Percentiles rank a stretch among this genome's conserved stretches.
phyloP scores from a whole-genome alignment of 768 basidiomycete genomes.

The Termitomyces sp. region DNA sequence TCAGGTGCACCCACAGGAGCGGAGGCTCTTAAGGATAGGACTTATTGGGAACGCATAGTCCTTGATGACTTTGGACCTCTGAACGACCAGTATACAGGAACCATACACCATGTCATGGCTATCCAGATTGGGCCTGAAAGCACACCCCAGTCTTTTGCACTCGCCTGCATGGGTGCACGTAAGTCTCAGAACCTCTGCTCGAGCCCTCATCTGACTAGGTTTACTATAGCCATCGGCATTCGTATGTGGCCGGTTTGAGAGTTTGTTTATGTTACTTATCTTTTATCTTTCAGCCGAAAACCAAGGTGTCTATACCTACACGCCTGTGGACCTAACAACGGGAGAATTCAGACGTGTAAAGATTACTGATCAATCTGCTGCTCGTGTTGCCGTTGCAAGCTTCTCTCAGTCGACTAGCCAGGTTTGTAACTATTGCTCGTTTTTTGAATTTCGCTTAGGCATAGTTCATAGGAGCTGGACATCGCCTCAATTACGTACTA shows the following conservation, averaged over 20 bases:
- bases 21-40: not conserved
- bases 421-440: not conserved
- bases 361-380: not conserved
- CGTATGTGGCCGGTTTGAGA: not conserved
- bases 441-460: not conserved
- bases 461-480: not conserved
- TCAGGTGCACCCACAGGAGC: not conserved
- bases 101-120: not conserved
- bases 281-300: not conserved
- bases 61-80: not conserved
- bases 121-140: not conserved
- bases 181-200: not conserved
- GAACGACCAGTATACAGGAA: not conserved
- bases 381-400: not conserved
- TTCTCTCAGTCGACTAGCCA: not conserved
- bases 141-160: not conserved
- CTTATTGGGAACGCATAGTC: not conserved
- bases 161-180: not conserved
- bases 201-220: not conserved
- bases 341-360: not conserved
- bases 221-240: not conserved
- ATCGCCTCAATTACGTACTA: not conserved
- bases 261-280: not conserved
- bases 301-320: not conserved
- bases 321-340: not conserved